Percentiles rank a stretch among this genome's conserved stretches.
phyloP scores from a whole-genome alignment of 768 basidiomycete species.

The Agaricus bisporus region DNA sequence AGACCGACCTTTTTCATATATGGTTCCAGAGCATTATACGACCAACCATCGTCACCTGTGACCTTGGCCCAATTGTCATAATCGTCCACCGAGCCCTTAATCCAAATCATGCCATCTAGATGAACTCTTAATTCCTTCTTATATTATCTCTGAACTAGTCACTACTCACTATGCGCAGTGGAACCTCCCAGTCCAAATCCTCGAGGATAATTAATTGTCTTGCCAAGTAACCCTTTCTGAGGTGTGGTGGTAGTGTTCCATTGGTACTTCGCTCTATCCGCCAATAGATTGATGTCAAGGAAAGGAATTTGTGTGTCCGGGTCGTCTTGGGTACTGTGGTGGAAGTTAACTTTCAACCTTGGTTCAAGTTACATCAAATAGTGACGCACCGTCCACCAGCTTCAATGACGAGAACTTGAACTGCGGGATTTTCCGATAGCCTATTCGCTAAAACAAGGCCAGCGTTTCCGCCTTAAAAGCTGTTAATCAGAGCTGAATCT shows the following conservation, averaged over 20 bases:
- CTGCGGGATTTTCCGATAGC: slow-evolving; percentile 29
- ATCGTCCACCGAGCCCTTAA: slow-evolving; percentile 31
- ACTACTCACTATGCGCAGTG: slow-evolving; percentile 14
- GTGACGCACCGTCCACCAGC: slow-evolving; percentile 23
- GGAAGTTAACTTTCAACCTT: background rate
- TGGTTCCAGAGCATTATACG: slow-evolving; percentile 18
- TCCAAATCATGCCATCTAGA: slow-evolving; percentile 21
- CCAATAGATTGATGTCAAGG: background rate
- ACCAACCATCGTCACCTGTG: slow-evolving; percentile 43
- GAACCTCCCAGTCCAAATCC: slow-evolving; percentile 15
- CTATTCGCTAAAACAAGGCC: slow-evolving; percentile 40
- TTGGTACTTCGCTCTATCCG: slow-evolving; percentile 2
- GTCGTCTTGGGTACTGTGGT: slow-evolving; percentile 5
- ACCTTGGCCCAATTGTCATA: slow-evolving; percentile 45
- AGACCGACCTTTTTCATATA: slow-evolving; percentile 18
- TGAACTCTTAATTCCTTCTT: background rate
- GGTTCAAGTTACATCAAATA: background rate
- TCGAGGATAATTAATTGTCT: slow-evolving; percentile 7
- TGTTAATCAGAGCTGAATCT: background rate
- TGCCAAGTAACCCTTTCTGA: slow-evolving; percentile 10
- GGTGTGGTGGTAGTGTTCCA: slow-evolving; percentile 14
- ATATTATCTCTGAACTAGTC: background rate
- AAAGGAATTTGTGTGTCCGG: slow-evolving; percentile 14
- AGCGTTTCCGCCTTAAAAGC: slow-evolving; percentile 28
- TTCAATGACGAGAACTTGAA: slow-evolving; percentile 35